A percentile compares a stretch with the other conserved stretches of the same genome.
These are phyloP conservation scores for Exserohilum turcica DNA, from an alignment of 2,329 filamentous ascomycete genomes.

Conservation along the genomic window DNA sequence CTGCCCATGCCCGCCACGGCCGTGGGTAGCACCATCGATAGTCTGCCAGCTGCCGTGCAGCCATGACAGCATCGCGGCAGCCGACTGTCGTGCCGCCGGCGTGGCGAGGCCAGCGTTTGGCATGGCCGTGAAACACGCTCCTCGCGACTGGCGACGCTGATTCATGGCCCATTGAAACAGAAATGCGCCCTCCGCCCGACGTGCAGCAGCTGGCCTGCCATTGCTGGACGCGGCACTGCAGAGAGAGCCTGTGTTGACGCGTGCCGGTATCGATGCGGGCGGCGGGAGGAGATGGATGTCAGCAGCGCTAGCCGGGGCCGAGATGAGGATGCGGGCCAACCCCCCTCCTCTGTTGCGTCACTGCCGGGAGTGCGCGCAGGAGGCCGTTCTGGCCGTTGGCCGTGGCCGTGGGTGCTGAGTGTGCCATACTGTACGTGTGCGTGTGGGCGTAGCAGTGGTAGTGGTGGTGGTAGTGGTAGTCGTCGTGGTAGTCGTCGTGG, in stretches of 20 bases:
- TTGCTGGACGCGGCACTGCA: too few relatives aligned
- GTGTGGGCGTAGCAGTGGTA: too few relatives aligned
- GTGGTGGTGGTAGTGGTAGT: too few relatives aligned
- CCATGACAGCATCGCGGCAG: conserved; percentile 29
- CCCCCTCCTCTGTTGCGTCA: conserved; percentile 12
- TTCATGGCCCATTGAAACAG: conserved; percentile 28
- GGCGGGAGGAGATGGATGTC: conserved; percentile 4
- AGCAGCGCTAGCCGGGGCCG: conserved; percentile 12
- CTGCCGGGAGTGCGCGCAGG: neutral
- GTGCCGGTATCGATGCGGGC: conserved; percentile 8
- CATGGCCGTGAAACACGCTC: conserved; percentile 28
- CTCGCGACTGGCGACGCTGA: conserved; percentile 20
- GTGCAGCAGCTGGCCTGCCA: conserved; percentile 3
- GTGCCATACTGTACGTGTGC: too few relatives aligned
- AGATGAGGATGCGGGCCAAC: conserved; percentile 9
- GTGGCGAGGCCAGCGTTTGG: conserved; percentile 28
- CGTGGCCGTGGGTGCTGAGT: neutral
- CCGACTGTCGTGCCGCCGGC: conserved; percentile 31
- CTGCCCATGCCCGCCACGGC: too few relatives aligned
- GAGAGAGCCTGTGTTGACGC: neutral
- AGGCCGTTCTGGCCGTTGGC: conserved; percentile 14
- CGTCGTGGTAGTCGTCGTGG: too few relatives aligned
- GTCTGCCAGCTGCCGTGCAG: conserved; percentile 27
- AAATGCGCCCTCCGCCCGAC: conserved; percentile 7
- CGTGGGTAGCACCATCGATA: conserved; percentile 28